Conservation (phyloP, 2,329 filamentous ascomycete species). For the Trichoderma asperellum region DNA sequence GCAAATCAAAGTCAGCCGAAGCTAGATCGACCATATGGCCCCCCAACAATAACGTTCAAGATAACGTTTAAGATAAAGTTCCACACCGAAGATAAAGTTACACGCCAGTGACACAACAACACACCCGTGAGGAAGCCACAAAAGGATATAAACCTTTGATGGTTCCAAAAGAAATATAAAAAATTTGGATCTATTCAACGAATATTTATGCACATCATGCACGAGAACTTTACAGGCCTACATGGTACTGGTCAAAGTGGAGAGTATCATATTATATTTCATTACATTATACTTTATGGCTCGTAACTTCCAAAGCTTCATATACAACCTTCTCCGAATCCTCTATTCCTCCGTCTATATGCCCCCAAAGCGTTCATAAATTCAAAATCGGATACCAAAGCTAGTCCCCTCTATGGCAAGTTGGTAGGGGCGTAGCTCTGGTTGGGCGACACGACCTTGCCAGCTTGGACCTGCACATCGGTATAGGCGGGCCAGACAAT, state of each 20-base stretch:
- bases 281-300: background rate
- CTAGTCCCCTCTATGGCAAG: constrained; percentile 16
- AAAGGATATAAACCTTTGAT: background rate
- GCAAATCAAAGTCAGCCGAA: background rate
- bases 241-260: background rate
- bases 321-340: background rate
- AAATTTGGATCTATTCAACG: background rate
- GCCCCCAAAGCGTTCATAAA: background rate
- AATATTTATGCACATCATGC: too few relatives aligned
- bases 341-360: background rate
- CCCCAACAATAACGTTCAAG: background rate
- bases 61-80: background rate
- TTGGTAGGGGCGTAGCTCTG: constrained; percentile 47
- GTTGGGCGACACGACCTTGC: constrained; percentile 53
- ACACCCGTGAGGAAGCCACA: background rate
- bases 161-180: background rate
- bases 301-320: background rate
- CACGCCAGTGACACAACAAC: background rate
- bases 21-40: background rate
- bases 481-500: constrained; percentile 60
- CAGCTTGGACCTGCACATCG: constrained; percentile 53
- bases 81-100: too few relatives aligned
- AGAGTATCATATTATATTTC: background rate
- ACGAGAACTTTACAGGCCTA: background rate
- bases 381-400: background rate